These are phyloP conservation scores for Diutina siamensis DNA, from an alignment of 1,139 yeast genomes.

Conservation along the genomic window DNA sequence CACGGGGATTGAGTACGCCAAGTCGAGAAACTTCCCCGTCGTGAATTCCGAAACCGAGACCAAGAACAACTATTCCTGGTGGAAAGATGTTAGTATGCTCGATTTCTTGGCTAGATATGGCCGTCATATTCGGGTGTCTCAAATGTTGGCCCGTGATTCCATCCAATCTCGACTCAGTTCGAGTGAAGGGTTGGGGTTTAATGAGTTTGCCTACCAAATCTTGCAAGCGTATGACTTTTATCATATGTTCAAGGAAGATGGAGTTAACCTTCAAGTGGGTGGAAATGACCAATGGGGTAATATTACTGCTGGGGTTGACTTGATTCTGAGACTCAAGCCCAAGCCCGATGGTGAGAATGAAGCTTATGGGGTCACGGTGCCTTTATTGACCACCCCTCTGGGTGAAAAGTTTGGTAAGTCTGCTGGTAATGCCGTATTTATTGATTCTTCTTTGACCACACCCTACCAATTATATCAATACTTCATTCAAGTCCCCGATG, in stretches of 20 bases:
- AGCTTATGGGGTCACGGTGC: constrained; percentile 78
- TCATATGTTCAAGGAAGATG: constrained; percentile 51
- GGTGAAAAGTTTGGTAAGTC: constrained; percentile 97
- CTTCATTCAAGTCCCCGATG: constrained; percentile 72
- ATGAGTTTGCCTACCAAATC: constrained; percentile 87
- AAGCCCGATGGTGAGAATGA: constrained; percentile 11
- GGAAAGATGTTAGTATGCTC: constrained; percentile 65
- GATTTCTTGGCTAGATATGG: constrained; percentile 75
- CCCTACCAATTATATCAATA: constrained; percentile 82
- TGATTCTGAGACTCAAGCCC: constrained; percentile 51
- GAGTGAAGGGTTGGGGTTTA: constrained; percentile 75
- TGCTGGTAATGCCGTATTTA: constrained; percentile 93
- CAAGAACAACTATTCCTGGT: constrained; percentile 73
- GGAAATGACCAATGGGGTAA: constrained; percentile 99
- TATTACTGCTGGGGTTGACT: constrained; percentile 89
- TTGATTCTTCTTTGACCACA: constrained; percentile 59
- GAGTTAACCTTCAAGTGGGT: constrained; percentile 75
- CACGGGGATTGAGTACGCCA: constrained; percentile 53
- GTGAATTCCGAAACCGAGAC: constrained; percentile 17
- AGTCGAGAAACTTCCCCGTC: constrained; percentile 38
- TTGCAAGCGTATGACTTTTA: constrained; percentile 92
- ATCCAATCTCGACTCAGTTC: constrained; percentile 63
- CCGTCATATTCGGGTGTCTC: constrained; percentile 63
- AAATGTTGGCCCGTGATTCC: constrained; percentile 86
- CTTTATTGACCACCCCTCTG: constrained; percentile 73